Conservation (phyloP, 2,329 filamentous ascomycete genomes). For the Pseudomassariella vexata region DNA sequence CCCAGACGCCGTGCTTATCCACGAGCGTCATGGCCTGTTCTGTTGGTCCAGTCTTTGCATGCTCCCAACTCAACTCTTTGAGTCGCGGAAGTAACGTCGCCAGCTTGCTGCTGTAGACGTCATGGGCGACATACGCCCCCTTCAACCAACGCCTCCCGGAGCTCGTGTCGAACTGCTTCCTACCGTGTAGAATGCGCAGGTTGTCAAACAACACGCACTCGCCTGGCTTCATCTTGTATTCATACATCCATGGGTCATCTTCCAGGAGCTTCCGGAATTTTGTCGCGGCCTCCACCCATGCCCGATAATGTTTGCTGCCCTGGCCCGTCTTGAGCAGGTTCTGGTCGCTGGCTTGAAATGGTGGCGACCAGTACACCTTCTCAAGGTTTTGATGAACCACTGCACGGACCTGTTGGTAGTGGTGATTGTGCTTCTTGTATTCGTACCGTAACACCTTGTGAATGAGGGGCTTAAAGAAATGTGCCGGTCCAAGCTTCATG, state of each 20-base stretch:
- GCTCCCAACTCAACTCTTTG: too few species aligned
- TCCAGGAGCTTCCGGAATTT: conserved; percentile 58
- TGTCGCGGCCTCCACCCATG: conserved; percentile 44
- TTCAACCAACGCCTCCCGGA: conserved; percentile 74
- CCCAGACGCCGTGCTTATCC: too few species aligned
- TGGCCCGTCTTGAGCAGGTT: neutral
- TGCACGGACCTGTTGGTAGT: conserved; percentile 54
- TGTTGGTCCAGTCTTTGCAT: too few species aligned
- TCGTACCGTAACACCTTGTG: conserved; percentile 46
- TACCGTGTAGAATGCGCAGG: conserved; percentile 74
- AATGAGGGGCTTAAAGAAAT: conserved; percentile 31
- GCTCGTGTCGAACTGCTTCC: conserved; percentile 64
- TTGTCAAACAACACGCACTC: conserved; percentile 96
- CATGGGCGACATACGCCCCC: conserved; percentile 67
- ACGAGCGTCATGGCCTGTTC: too few species aligned
- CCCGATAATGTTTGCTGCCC: conserved; percentile 6
- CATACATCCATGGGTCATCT: conserved; percentile 51
- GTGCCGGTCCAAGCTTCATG: conserved; percentile 19
- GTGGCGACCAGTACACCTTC: conserved; percentile 65
- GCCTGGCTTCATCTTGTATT: conserved; percentile 70
- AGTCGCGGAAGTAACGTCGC: too few species aligned
- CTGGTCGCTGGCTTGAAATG: conserved; percentile 59
- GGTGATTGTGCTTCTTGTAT: conserved; percentile 56
- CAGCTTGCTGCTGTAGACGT: conserved; percentile 23
- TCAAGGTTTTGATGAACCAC: conserved; percentile 36